Conservation (phyloP, 2,329 filamentous ascomycete species). For the Elsinoe ampelina region DNA sequence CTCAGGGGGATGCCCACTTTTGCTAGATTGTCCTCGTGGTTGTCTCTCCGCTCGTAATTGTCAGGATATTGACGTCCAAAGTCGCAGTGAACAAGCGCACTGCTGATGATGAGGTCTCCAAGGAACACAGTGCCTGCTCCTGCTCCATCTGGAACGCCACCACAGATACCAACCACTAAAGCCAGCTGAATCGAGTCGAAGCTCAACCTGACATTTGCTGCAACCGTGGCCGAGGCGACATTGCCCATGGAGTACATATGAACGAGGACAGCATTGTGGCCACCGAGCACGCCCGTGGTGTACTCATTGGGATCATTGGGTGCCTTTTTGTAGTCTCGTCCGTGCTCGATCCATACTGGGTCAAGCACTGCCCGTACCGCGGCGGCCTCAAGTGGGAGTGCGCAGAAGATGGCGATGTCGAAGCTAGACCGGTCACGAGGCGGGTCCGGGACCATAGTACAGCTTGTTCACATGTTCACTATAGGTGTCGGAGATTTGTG, state of each 20-base stretch:
- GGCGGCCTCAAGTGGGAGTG: conserved; percentile 17
- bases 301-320: conserved; percentile 19
- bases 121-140: conserved; percentile 17
- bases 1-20: conserved; percentile 18
- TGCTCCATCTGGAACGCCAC: conserved; percentile 16
- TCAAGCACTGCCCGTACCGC: conserved; percentile 17
- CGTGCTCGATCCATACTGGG: conserved; percentile 11
- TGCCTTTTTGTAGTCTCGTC: background rate
- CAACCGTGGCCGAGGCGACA: conserved; percentile 14
- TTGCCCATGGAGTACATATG: conserved; percentile 17
- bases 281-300: conserved; percentile 18
- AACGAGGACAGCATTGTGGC: conserved; percentile 18
- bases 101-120: conserved; percentile 28
- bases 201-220: conserved; percentile 15
- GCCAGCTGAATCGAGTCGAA: conserved; percentile 18
- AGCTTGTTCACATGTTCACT: background rate
- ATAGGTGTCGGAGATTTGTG: background rate
- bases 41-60: conserved; percentile 20
- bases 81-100: conserved; percentile 23
- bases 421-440: conserved; percentile 2
- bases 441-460: background rate
- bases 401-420: conserved; percentile 18
- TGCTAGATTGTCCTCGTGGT: conserved; percentile 19
- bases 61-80: conserved; percentile 23
- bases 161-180: conserved; percentile 20